Evolutionary conservation across 1,139 yeast genomes (phyloP).

Genomic region (Hansenula sp.): DNA sequence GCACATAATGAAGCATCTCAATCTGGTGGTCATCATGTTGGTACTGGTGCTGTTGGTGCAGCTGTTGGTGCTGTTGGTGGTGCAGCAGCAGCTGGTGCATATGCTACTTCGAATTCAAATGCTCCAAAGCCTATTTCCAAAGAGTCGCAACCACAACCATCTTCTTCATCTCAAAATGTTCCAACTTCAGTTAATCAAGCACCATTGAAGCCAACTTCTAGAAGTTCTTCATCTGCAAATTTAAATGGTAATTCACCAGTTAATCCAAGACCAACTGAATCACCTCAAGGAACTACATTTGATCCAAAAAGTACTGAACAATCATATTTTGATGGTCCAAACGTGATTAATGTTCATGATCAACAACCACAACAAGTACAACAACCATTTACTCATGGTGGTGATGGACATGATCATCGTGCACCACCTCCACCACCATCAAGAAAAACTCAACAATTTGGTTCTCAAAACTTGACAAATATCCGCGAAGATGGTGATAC

Average conservation of each 20-base stretch:
- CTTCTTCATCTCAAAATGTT: constrained; percentile 3
- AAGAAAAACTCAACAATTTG: constrained; percentile 37
- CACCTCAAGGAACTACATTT: background rate
- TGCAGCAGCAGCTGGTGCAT: background rate
- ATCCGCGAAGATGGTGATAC: constrained; percentile 22
- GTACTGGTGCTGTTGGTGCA: constrained; percentile 5
- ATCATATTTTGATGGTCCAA: constrained; percentile 3
- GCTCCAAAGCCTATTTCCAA: constrained; percentile 13
- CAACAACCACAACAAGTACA: constrained; percentile 2
- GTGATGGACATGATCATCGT: constrained; percentile 10
- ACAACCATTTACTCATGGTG: constrained; percentile 3
- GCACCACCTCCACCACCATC: constrained; percentile 61
- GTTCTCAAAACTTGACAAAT: constrained; percentile 14
- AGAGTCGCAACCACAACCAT: constrained; percentile 1
- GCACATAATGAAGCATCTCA: background rate
- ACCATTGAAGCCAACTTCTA: constrained; percentile 23
- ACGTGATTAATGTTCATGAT: constrained; percentile 1
- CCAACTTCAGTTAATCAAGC: constrained; percentile 20
- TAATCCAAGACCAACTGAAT: background rate
- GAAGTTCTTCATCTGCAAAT: constrained; percentile 8
- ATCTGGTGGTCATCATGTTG: background rate
- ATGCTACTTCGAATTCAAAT: background rate
- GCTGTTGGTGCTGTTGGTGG: background rate
- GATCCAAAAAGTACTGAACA: constrained; percentile 1
- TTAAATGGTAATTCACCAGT: constrained; percentile 1